Evolutionary conservation across 73 alveolate species (phyloP), one percentile per base, ranked within the genome.

Genomic region (Stentor coeruleus): DNA sequence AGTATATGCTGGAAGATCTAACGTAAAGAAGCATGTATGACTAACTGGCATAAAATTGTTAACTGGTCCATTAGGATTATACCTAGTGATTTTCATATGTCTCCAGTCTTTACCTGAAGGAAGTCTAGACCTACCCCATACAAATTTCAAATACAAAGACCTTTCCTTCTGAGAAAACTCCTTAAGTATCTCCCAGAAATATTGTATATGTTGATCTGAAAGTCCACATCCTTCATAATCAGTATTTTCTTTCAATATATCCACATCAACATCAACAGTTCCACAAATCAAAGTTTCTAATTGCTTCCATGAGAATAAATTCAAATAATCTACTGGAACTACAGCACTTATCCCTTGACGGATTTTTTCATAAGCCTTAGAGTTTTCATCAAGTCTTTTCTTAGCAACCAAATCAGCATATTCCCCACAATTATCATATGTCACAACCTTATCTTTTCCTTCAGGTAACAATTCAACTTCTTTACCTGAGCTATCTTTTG

Each of bases 201-300:
- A 77, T 83, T 83, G 74, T 20, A 93, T 89, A 20, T 87, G 82
- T 38, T 89, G 92, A 80, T 90, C 91, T 38, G 83, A 79, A 60
- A 57, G 77, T 20, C 84, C n/a, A 35, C 83, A 79, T 40, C 86
- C 97, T 82, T 88, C 81, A 86, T 93, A 93, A 59, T 74, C 84
- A 38, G 98, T 92, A 81, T 90, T 93, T 82, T 88, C 93, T 88
- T 93, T 93, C 58, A 95, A 83, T 60, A 85, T 90, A 73, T 88
- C 96, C 31, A 93, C 81, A 49, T 93, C 96, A 38, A 95, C 82
- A 11, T 84, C 87, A 39, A 92, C 92, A 37, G 90, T 89, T 55
- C 99, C 99, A 31, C 98, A 94, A 28, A 95, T 98, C 74, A 91
- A 86, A 86, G 88, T 85, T 84, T 95, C 98, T 58, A 95, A 74